These are phyloP conservation scores for Suillus discolor DNA, from an alignment of 768 basidiomycete genomes.

Conservation along the genomic window DNA sequence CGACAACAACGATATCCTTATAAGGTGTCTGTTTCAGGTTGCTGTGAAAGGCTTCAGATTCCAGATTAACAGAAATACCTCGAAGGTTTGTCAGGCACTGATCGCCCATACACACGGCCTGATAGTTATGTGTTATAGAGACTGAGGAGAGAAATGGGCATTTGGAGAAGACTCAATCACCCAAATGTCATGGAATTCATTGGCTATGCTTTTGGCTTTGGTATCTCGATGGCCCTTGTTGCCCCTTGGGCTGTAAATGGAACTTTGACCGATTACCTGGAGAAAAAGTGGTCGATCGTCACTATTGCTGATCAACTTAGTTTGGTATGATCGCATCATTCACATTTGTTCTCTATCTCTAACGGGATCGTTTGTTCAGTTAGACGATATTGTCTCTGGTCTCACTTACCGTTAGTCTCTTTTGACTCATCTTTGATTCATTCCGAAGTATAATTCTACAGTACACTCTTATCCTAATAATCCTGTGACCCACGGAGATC, in stretches of 20 bases:
- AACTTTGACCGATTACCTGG: constrained; percentile 10
- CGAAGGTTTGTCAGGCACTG: constrained; percentile 1
- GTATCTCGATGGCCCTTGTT: constrained; percentile 24
- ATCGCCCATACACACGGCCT: background rate
- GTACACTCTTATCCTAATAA: constrained; percentile 12
- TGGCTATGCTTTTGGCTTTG: constrained; percentile 24
- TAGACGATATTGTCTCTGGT: constrained; percentile 9
- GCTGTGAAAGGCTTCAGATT: constrained; percentile 14
- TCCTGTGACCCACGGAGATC: constrained; percentile 23
- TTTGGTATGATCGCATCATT: background rate
- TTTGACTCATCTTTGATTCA: background rate
- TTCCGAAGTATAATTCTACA: background rate
- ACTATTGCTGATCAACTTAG: background rate
- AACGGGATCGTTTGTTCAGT: background rate
- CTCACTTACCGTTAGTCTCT: constrained; percentile 12
- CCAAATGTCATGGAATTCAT: constrained; percentile 26
- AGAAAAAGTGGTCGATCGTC: background rate
- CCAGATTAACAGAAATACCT: background rate
- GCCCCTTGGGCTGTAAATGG: constrained; percentile 25
- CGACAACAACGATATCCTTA: background rate
- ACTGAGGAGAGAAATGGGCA: constrained; percentile 24
- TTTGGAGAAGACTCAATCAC: constrained; percentile 25
- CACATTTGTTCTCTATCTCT: background rate
- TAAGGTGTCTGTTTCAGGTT: constrained; percentile 8
- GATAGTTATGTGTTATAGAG: constrained; percentile 9